Evolutionary conservation across 495 filamentous ascomycete genomes (phyloP), one percentile per base, ranked within the genome.

Genomic region (Tetracladium setigerum): DNA sequence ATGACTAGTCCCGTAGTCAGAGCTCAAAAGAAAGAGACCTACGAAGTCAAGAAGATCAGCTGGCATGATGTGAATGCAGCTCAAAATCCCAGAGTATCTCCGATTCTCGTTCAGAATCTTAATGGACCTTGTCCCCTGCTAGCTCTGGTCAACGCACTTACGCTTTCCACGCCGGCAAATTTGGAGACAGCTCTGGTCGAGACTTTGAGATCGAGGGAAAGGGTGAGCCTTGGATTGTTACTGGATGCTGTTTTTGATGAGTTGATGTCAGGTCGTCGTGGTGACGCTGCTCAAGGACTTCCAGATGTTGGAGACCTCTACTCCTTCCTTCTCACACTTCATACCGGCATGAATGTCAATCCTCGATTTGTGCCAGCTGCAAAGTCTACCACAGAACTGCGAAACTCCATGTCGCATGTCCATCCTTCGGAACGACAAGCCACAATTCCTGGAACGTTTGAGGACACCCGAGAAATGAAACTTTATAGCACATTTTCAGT

Each of bases 281-380:
- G 69, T 71, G 63, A 46, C 71, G 59, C 19, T 56, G 65, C 27
- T 44, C 68, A 27, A 62, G 71, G 18, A 13, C 70, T 96, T 35
- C 89, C 91, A 1, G 92, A 98, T 57, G 83, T 98, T 43, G 71
- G 81, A 34, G 89, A 94, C 36, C 72, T 98, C 1, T 91, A 94
- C 59, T 67, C 73, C 14, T 97, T 98, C 60, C 73, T 98, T 8
- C 76, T 90, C 22, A 87, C 86, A 37, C 71, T 98, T 3, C 89
- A 96, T 60, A 96, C 90, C 1, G 92, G 92, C 32, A 95, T 98
- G 90, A 97, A 97, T 58, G 92, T 96, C 38, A 97, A 98, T 57
- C 92, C 92, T 32, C 82, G 85, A 14, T 87, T 95, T 46, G 74
- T 88, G n/a, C 55, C 61, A 22, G 32, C 64, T 11, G 59, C 70